These are phyloP conservation scores for Penicillium expansum DNA, from an alignment of 2,329 filamentous ascomycete genomes.

Conservation along the genomic window DNA sequence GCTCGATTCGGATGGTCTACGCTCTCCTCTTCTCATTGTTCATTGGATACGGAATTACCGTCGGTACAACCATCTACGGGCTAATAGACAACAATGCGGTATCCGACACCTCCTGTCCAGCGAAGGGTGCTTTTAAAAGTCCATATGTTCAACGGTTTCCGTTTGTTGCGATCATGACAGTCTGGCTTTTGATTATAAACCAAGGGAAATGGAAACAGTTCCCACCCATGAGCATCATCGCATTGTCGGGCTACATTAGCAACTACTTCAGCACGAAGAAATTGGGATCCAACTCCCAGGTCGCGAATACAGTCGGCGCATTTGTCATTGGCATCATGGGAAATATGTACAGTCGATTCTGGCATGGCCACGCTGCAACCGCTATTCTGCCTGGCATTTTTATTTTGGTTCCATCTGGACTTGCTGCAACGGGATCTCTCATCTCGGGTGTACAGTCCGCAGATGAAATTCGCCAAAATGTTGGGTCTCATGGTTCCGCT, in stretches of 20 bases:
- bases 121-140: conserved; percentile 33
- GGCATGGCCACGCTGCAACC: conserved; percentile 76
- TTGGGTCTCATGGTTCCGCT: conserved; percentile 12
- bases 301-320: conserved; percentile 73
- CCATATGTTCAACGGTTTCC: conserved; percentile 56
- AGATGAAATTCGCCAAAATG: conserved; percentile 48
- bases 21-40: conserved; percentile 68
- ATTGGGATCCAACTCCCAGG: conserved; percentile 69
- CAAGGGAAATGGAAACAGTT: conserved; percentile 77
- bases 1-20: conserved; percentile 48
- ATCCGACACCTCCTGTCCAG: conserved; percentile 45
- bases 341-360: conserved; percentile 68
- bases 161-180: conserved; percentile 69
- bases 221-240: conserved; percentile 71
- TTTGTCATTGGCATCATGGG: conserved; percentile 72
- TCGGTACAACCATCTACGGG: conserved; percentile 61
- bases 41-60: conserved; percentile 67
- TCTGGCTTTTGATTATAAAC: conserved; percentile 74
- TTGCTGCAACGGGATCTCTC: conserved; percentile 57
- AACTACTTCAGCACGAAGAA: conserved; percentile 41
- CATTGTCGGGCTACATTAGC: conserved; percentile 69
- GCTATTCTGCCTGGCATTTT: conserved; percentile 86
- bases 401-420: conserved; percentile 59
- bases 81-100: conserved; percentile 55
- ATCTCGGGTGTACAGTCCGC: conserved; percentile 56